These are phyloP conservation scores for Podila verticillata DNA, from an alignment of 192 early-diverging fungal species.

Conservation along the genomic window DNA sequence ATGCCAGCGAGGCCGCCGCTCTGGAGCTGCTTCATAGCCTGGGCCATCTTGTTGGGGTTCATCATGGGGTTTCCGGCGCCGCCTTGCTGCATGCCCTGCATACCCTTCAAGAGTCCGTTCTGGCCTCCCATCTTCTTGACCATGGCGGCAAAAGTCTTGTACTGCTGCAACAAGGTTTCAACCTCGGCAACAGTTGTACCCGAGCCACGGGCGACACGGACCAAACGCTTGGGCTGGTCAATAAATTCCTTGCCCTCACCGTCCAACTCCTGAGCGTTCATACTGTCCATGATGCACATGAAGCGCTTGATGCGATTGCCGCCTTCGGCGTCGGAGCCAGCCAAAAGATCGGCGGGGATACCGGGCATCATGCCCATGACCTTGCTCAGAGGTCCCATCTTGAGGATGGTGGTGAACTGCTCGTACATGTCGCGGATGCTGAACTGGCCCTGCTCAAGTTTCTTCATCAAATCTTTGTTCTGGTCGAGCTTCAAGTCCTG, in stretches of 20 bases:
- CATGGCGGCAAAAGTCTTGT: constrained; percentile 82
- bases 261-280: constrained; percentile 91
- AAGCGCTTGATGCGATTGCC: constrained; percentile 71
- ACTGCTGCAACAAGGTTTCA: constrained; percentile 82
- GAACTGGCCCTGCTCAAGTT: constrained; percentile 83
- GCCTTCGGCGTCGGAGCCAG: constrained; percentile 65
- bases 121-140: constrained; percentile 95
- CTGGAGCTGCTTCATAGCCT: constrained; percentile 51
- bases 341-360: constrained; percentile 62
- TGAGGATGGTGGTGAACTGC: constrained; percentile 88
- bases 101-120: constrained; percentile 79
- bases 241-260: constrained; percentile 88
- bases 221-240: constrained; percentile 73
- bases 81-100: constrained; percentile 56
- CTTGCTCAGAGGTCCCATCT: constrained; percentile 93
- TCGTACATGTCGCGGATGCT: constrained; percentile 95
- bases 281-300: constrained; percentile 96
- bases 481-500: constrained; percentile 89
- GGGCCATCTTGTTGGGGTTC: constrained; percentile 33
- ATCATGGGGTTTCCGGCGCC: constrained; percentile 30
- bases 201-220: constrained; percentile 85
- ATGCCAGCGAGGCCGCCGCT: constrained; percentile 51
- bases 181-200: constrained; percentile 87
- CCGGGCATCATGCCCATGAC: constrained; percentile 77
- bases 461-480: constrained; percentile 90